Base-by-base conservation (phyloP, 345 rosid genomes). In the Eucalyptus urophylla region DNA sequence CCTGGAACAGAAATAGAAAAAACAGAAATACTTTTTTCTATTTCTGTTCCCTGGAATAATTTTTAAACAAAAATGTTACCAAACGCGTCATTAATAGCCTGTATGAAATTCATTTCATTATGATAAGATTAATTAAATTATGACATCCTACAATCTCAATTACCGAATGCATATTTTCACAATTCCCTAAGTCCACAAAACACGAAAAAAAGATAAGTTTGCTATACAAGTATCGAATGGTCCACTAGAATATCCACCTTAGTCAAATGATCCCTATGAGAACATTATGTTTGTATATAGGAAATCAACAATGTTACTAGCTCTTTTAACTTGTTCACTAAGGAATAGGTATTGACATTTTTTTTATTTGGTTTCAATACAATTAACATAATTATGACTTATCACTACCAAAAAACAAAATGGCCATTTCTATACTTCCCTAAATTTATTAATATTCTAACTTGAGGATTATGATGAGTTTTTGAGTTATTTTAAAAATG, bases 211-310 rank as follows among this genome's bases (percentile, higher is more conserved):
- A 69, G 1, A 31, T 3, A 33, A 69, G 22, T 33, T 31, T 9
- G 43, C 8, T 1, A 0, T 69, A 31, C 80, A 15, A 69, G 43
- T 69, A 33, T 69, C 4, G 11, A 69, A 69, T 15, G 13, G 12
- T 3, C 13, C 19, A 33, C 24, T 0, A 31, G 21, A 44, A 69
- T 16, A 69, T 69, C 4, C 0, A 0, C 43, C 40, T 67, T 29
- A 65, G 27, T 29, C 69, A 3, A 25, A 12, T 29, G 69, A 27
- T 62, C 69, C 65, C n/a, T 25, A 5, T 25, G 14, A 58, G 7
- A 1, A 58, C 29, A 25, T 58, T 24, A 11, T 29, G 9, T 62
- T 62, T 14, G 8, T 1, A 29, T 14, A 15, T 0, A 65, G 3
- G 4, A 65, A n/a, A n/a, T 65, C 72, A 65, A 65, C 37, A 7